Evolutionary conservation across 1,284 basidiomycete genomes (phyloP).

Genomic region (Rhodotorula glutinis): DNA sequence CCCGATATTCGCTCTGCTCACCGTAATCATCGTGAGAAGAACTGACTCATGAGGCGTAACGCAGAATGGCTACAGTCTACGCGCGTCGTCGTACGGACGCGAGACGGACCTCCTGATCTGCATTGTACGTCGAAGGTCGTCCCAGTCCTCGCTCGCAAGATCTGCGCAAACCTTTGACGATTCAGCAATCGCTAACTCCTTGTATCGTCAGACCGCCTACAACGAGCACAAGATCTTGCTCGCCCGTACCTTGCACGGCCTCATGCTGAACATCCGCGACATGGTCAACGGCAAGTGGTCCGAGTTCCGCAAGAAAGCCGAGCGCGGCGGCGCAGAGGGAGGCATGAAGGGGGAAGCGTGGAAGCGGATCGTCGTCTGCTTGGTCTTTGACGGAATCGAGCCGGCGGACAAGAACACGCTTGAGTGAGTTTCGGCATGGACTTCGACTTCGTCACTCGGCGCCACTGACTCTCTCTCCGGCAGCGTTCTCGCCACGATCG

Average conservation of each 20-base stretch:
- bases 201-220: constrained; percentile 51
- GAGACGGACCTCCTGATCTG: constrained; percentile 85
- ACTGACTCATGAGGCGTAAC: too few species aligned
- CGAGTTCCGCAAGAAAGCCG: constrained; percentile 66
- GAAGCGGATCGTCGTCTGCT: constrained; percentile 83
- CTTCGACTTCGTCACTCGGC: too few species aligned
- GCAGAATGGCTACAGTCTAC: constrained; percentile 69
- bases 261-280: constrained; percentile 97
- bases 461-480: not conserved
- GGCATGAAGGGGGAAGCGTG: constrained; percentile 81
- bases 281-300: constrained; percentile 94
- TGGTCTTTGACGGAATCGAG: constrained; percentile 89
- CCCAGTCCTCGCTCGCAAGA: not conserved
- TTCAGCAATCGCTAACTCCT: not conserved
- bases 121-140: constrained; percentile 31
- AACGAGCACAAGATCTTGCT: constrained; percentile 96
- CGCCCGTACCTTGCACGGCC: constrained; percentile 84
- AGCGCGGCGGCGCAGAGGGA: constrained; percentile 73
- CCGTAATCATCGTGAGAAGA: too few species aligned
- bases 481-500: constrained; percentile 54
- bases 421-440: constrained; percentile 61
- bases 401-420: constrained; percentile 93
- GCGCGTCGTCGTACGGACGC: constrained; percentile 78
- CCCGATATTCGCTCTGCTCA: constrained; percentile 36
- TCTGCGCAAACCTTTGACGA: not conserved